phyloP scores from a whole-genome alignment of 495 filamentous ascomycete species.

The Xylaria cubensis region DNA sequence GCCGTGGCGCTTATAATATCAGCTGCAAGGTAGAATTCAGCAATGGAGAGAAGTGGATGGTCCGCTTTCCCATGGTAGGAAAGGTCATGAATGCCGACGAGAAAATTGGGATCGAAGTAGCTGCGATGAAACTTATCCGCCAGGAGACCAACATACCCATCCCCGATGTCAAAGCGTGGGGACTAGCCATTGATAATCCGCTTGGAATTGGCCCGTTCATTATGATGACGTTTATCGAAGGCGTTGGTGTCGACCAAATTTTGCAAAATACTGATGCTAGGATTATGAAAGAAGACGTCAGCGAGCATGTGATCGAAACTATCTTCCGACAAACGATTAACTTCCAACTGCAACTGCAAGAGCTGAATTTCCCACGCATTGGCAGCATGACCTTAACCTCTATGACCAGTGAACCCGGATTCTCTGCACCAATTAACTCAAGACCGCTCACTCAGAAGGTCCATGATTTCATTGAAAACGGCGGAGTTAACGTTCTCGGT shows the following conservation, averaged over 20 bases:
- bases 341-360: constrained; percentile 49
- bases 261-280: constrained; percentile 18
- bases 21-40: constrained; percentile 45
- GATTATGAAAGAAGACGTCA: constrained; percentile 35
- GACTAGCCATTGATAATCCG: constrained; percentile 33
- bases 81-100: constrained; percentile 43
- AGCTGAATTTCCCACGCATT: constrained; percentile 46
- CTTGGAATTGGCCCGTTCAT: constrained; percentile 50
- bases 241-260: constrained; percentile 19
- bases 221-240: constrained; percentile 51
- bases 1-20: constrained; percentile 46
- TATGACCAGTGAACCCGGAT: constrained; percentile 19
- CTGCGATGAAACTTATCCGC: constrained; percentile 27
- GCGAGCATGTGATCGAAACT: constrained; percentile 39
- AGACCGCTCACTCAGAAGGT: constrained; percentile 44
- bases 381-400: constrained; percentile 28
- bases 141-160: constrained; percentile 49
- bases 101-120: constrained; percentile 48
- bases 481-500: constrained; percentile 47
- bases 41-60: constrained; percentile 44
- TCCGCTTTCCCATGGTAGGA: constrained; percentile 49
- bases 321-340: constrained; percentile 47
- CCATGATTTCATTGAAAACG: constrained; percentile 40
- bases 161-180: constrained; percentile 45
- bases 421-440: constrained; percentile 24